Conservation (phyloP, 2,329 filamentous ascomycete species). For the Diaporthe eres region DNA sequence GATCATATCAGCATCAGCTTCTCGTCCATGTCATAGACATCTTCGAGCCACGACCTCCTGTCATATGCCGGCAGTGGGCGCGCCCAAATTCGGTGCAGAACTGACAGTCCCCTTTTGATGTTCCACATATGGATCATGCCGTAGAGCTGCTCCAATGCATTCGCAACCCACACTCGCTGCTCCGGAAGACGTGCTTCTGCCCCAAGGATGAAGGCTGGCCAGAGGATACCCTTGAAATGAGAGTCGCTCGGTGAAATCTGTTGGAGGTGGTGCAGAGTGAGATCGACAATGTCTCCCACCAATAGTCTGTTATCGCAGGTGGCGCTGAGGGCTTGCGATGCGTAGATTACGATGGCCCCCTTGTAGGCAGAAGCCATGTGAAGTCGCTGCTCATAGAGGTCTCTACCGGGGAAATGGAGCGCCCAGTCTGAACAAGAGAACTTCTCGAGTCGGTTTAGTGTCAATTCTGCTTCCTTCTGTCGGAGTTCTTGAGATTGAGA, state of each 20-base stretch:
- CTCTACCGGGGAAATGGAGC: neutral
- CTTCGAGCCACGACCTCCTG: slow-evolving; percentile 1
- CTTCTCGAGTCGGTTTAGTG: neutral
- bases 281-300: neutral
- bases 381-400: slow-evolving; percentile 1
- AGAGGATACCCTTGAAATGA: slow-evolving; percentile 42
- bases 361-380: neutral
- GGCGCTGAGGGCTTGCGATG: neutral
- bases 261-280: slow-evolving; percentile 9
- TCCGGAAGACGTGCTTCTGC: slow-evolving; percentile 36
- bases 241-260: slow-evolving; percentile 34
- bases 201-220: slow-evolving; percentile 39
- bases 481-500: too few relatives aligned
- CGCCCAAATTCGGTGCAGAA: neutral
- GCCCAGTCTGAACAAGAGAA: slow-evolving; percentile 13
- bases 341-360: neutral
- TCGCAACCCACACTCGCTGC: slow-evolving; percentile 12
- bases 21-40: slow-evolving; percentile 9
- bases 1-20: slow-evolving; percentile 3
- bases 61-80: neutral
- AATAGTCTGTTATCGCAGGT: neutral
- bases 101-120: slow-evolving; percentile 12
- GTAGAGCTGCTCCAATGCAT: slow-evolving; percentile 6
- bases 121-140: slow-evolving; percentile 19
- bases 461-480: neutral